phyloP scores from a whole-genome alignment of 1,139 yeast species.

The Zhuliangozyma blackwelliae region DNA sequence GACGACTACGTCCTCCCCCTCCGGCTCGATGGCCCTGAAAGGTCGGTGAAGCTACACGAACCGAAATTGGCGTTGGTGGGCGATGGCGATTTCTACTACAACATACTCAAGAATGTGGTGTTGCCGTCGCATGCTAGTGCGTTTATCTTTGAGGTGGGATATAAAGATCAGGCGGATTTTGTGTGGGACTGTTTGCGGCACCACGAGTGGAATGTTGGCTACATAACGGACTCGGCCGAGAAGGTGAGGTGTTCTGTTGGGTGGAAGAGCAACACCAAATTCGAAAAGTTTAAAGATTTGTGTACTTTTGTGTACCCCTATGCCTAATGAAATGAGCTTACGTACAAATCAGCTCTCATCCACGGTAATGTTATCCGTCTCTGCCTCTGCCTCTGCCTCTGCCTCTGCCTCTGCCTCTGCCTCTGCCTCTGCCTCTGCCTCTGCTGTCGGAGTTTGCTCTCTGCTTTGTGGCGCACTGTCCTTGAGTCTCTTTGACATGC shows the following conservation, averaged over 20 bases:
- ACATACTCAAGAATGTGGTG: conserved; percentile 45
- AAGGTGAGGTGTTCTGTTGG: conserved; percentile 40
- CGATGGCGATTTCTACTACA: conserved; percentile 62
- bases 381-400: conserved; percentile 1
- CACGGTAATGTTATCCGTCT: neutral
- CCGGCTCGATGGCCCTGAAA: conserved; percentile 38
- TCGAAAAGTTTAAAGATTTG: conserved; percentile 6
- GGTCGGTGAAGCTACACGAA: conserved; percentile 67
- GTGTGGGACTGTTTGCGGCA: conserved; percentile 14
- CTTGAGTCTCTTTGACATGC: conserved; percentile 33
- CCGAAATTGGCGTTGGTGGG: conserved; percentile 78
- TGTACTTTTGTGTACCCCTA: conserved; percentile 7
- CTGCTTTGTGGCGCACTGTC: conserved; percentile 13
- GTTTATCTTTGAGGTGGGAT: conserved; percentile 42
- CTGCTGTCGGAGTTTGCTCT: neutral
- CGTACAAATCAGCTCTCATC: no score
- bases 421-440: neutral
- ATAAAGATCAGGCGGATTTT: conserved; percentile 27
- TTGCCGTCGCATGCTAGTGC: conserved; percentile 33
- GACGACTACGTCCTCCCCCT: conserved; percentile 31
- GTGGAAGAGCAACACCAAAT: conserved; percentile 17
- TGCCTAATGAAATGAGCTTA: no score
- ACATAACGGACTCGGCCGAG: conserved; percentile 24
- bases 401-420: conserved; percentile 2
- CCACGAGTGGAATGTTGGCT: conserved; percentile 25